Base-by-base conservation (phyloP, 164 flowering plant genomes). In the Pachysandra terminalis region DNA sequence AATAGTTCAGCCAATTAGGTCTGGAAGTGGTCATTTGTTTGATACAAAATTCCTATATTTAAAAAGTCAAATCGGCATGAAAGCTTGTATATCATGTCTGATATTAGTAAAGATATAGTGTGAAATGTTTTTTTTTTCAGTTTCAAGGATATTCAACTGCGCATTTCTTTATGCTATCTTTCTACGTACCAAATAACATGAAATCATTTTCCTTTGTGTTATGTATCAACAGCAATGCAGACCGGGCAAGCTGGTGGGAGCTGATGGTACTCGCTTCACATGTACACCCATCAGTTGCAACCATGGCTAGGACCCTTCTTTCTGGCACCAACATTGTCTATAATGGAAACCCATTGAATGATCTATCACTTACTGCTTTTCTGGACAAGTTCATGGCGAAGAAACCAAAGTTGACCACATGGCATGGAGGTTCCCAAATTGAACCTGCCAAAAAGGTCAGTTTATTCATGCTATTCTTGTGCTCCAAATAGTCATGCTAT, bases 381-480 rank as follows among this genome's bases (percentile, higher is more conserved):
- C 83, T 96, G 68, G 97, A 93, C 81, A 93, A 96, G 83, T 90
- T 96, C 75, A 93, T 93, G 98, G 99, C 93, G 77, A 91, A 96
- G 84, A 96, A 96, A 84, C 91, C 98, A 2, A 96, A 89, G 81
- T 65, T 78, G 63, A 83, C 77, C 56, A 71, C 83, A 68, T 93
- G 99, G 99, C 99, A 93, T 76, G 98, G 99, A 71, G 98, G 90
- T 58, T 93, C 99, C 49, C 84, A 90, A 71, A 96, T 96, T 71
- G 99, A 91, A 79, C 99, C 98, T 48, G 82, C 96, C 28, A 91
- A 85, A 72, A 85, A 93, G 98, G 98, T 93, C 19, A 52, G 81
- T 68, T 71, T 63, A 26, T 67, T 58, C 41, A 21, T 37, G 19
- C 19, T 24, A 28, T 56, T n/a, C n/a, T n/a, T n/a, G n/a, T n/a